Evolutionary conservation across 2,329 filamentous ascomycete species (phyloP), one percentile per base, ranked within the genome.

Genomic region (Colletotrichum coccodes): DNA sequence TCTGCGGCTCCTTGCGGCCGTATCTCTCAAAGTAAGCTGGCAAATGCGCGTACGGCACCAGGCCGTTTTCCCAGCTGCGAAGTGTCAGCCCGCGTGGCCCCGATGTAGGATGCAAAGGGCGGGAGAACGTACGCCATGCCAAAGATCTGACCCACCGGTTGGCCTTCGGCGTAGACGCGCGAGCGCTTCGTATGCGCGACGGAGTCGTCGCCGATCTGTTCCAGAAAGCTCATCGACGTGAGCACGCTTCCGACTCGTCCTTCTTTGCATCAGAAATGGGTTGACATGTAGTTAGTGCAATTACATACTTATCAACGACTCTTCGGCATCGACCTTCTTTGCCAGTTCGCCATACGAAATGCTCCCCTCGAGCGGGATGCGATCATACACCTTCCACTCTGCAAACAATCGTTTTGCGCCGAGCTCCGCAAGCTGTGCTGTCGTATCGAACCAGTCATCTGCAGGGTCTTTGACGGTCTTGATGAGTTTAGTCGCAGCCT

Each of bases 381-480:
- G 61, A 12, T 79, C 76, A 52, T 80, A 81, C 0, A 71, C 76
- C 16, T 75, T 73, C 77, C 79, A 79, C 54, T 76, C 72, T 38
- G 76, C 70, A 60, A 80, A 80, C 12, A 80, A 70, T 18, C 70
- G 38, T 30, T 59, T 68, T 16, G 65, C 65, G 16, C 65, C 65
- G 52, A 64, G 34, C 53, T 57, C 46, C 16, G 65, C 65, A 18
- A 68, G 47, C 30, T 64, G 52, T 16, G 60, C 60, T 21, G 65
- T 64, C 26, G 61, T 53, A 3, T 68, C 65, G 2, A 68, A 54
- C 65, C 65, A 68, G 26, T 68, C 65, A 14, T 68, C 65, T 4
- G 44, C 65, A 1, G 65, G 65, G 16, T 68, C 65, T 18, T 64
- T 68, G 53, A 68, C 53, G 9, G 60, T 30, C 1, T 32, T 40